phyloP scores from a whole-genome alignment of 345 rosid species.

The Fremontodendron californicum region DNA sequence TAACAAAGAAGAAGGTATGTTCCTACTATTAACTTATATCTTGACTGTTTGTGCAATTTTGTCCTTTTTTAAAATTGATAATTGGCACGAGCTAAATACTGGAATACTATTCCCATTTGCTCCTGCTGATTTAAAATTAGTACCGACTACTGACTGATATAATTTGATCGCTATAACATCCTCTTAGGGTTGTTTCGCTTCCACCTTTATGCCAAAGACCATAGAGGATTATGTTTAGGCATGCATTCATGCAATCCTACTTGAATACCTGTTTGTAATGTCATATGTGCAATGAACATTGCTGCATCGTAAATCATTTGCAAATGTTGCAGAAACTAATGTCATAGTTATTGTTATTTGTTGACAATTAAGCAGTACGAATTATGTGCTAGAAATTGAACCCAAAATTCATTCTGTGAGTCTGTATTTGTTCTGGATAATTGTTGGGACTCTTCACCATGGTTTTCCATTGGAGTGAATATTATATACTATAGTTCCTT shows the following conservation, averaged over 20 bases:
- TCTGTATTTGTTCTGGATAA: too few relatives aligned
- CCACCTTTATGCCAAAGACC: background rate
- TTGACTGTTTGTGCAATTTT: background rate
- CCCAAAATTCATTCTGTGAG: background rate
- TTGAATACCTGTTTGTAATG: background rate
- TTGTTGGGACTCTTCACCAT: too few relatives aligned
- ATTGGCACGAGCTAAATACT: background rate
- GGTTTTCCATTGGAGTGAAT: too few relatives aligned
- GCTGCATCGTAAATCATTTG: background rate
- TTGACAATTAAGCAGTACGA: background rate
- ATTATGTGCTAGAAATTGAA: background rate
- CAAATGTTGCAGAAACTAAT: background rate
- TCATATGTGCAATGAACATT: background rate
- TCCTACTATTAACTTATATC: background rate
- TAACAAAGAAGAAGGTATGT: constrained; percentile 6
- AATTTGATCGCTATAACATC: background rate
- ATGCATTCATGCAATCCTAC: background rate
- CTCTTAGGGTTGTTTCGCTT: background rate
- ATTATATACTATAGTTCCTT: background rate
- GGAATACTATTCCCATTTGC: too few relatives aligned
- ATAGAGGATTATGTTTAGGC: background rate
- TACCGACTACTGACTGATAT: background rate
- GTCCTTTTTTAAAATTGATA: background rate
- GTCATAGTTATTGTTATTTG: background rate
- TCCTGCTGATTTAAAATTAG: background rate